These are phyloP conservation scores for Penicillium sp. DNA, from an alignment of 2,329 filamentous ascomycete species.

Conservation along the genomic window DNA sequence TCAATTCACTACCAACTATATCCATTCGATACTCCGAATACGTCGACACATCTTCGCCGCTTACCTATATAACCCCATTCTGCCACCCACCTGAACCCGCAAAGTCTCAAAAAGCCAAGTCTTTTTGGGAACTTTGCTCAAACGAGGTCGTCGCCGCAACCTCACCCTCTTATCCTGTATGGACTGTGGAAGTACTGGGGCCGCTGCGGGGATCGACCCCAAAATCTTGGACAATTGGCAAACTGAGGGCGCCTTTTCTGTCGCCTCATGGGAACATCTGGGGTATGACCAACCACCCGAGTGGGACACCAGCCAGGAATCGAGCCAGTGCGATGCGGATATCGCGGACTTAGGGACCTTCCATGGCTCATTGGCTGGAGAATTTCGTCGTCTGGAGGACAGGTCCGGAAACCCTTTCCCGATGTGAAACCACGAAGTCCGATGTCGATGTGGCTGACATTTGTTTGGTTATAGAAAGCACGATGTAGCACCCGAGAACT, in stretches of 20 bases:
- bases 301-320: constrained; percentile 42
- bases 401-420: constrained; percentile 25
- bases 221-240: constrained; percentile 43
- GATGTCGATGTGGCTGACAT: constrained; percentile 4
- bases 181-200: constrained; percentile 38
- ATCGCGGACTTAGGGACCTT: constrained; percentile 34
- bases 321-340: constrained; percentile 38
- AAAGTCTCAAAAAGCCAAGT: constrained; percentile 22
- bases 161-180: constrained; percentile 30
- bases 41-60: not conserved
- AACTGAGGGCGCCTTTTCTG: constrained; percentile 35
- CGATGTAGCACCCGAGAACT: constrained; percentile 33
- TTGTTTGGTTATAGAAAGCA: constrained; percentile 30
- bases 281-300: constrained; percentile 38
- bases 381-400: constrained; percentile 24
- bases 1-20: constrained; percentile 1
- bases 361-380: constrained; percentile 30
- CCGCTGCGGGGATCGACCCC: constrained; percentile 43
- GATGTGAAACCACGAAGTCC: not conserved
- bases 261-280: constrained; percentile 38
- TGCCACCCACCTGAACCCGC: not conserved
- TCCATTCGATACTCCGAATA: not conserved
- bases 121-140: constrained; percentile 27
- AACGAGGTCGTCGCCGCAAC: constrained; percentile 16
- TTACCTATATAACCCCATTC: not conserved